These are phyloP conservation scores for Ustilago loliicola DNA, from an alignment of 1,284 basidiomycete species.

Conservation along the genomic window DNA sequence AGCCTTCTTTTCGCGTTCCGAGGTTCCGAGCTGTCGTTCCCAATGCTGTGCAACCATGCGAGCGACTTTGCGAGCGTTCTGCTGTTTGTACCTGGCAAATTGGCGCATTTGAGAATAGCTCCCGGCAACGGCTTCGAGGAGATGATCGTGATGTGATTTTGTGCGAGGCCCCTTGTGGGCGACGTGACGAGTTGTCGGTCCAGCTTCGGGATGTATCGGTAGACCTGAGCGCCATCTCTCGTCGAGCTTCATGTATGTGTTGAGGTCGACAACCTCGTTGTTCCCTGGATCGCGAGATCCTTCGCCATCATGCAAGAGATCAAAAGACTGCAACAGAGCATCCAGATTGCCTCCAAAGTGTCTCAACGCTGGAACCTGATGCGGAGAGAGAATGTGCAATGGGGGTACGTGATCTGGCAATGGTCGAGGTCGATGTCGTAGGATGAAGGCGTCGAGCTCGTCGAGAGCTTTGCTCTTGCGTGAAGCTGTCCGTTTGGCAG, in stretches of 20 bases:
- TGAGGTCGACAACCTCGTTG: conserved; percentile 35
- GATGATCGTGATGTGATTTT: conserved; percentile 54
- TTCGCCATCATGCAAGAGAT: conserved; percentile 48
- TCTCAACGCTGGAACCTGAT: conserved; percentile 40
- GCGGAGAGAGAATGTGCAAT: conserved; percentile 42
- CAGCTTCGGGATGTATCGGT: conserved; percentile 35
- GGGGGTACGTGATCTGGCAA: conserved; percentile 47
- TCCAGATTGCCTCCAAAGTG: conserved; percentile 39
- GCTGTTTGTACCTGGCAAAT: conserved; percentile 69
- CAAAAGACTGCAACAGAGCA: conserved; percentile 38
- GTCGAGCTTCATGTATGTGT: conserved; percentile 47
- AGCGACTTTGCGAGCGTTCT: conserved; percentile 75
- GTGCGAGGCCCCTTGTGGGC: conserved; percentile 38
- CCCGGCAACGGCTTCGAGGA: conserved; percentile 45
- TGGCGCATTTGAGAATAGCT: conserved; percentile 56
- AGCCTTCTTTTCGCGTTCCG: conserved; percentile 77
- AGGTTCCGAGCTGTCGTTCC: conserved; percentile 77
- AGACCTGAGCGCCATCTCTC: conserved; percentile 46
- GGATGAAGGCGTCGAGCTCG: conserved; percentile 38
- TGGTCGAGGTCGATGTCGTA: conserved; percentile 32
- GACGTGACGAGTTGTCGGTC: conserved; percentile 27
- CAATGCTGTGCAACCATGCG: conserved; percentile 82
- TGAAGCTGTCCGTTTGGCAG: conserved; percentile 23
- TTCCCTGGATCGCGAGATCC: conserved; percentile 12
- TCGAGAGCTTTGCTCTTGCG: conserved; percentile 48